Conservation (phyloP, 2,329 filamentous ascomycete species). For the Colletotrichum tofieldiae region DNA sequence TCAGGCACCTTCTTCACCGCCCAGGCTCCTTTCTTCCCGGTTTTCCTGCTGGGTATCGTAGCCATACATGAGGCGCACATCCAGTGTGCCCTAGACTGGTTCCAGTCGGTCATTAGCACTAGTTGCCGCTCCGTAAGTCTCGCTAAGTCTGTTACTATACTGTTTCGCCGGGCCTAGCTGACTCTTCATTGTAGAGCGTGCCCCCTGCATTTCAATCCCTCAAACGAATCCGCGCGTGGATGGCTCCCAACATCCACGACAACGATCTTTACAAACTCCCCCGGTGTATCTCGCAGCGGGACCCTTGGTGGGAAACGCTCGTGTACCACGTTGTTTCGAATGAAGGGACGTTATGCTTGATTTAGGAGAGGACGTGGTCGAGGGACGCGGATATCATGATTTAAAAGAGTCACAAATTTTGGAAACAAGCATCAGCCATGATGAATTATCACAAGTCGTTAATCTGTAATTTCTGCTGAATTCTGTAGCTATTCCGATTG, state of each 20-base stretch:
- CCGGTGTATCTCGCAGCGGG: slow-evolving; percentile 49
- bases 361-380: slow-evolving; percentile 46
- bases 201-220: slow-evolving; percentile 56
- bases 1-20: slow-evolving; percentile 59
- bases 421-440: background rate
- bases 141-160: slow-evolving; percentile 13
- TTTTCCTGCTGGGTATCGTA: slow-evolving; percentile 58
- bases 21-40: slow-evolving; percentile 59
- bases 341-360: slow-evolving; percentile 57
- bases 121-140: slow-evolving; percentile 58
- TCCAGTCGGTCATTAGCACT: slow-evolving; percentile 54
- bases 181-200: slow-evolving; percentile 53
- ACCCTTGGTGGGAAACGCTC: slow-evolving; percentile 59
- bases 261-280: slow-evolving; percentile 41
- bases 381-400: background rate
- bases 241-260: slow-evolving; percentile 48
- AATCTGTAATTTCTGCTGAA: too few species aligned
- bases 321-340: slow-evolving; percentile 52
- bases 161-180: background rate
- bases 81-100: slow-evolving; percentile 53
- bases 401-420: background rate
- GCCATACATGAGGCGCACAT: slow-evolving; percentile 50
- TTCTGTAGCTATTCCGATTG: too few species aligned
- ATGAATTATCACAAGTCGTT: background rate
- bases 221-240: slow-evolving; percentile 55